Conservation (phyloP, 345 rosid genomes). For the Kernera saxatilis region DNA sequence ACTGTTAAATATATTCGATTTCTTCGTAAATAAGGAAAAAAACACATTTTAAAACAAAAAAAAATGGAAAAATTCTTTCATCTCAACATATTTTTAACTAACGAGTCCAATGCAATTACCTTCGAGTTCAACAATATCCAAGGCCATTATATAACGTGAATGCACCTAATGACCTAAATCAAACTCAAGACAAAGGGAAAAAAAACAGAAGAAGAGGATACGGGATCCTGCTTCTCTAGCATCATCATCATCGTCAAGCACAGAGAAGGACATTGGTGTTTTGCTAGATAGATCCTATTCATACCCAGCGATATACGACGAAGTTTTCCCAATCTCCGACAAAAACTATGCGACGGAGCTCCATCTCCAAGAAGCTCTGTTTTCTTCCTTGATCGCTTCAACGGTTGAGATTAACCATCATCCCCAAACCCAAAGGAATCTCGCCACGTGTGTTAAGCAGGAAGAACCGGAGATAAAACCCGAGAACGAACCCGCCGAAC, state of each 20-base stretch:
- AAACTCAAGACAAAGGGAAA: not conserved
- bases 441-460: not conserved
- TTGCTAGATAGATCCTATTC: constrained; percentile 35
- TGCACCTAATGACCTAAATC: not conserved
- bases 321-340: constrained; percentile 36
- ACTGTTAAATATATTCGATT: not conserved
- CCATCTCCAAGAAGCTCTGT: constrained; percentile 42
- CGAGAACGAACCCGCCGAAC: constrained; percentile 14
- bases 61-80: not conserved
- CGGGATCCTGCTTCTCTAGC: not conserved
- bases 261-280: not conserved
- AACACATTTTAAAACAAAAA: not conserved
- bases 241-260: constrained; percentile 10
- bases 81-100: too few relatives aligned
- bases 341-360: constrained; percentile 35
- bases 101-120: not conserved
- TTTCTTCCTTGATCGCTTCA: not conserved
- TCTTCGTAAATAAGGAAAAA: not conserved
- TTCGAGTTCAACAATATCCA: not conserved
- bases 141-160: not conserved
- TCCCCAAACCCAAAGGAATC: not conserved
- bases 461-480: not conserved
- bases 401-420: not conserved
- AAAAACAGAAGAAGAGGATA: not conserved
- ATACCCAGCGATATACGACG: constrained; percentile 28